Percentiles rank a stretch among this genome's conserved stretches.
Evolutionary conservation across 2,329 filamentous ascomycete genomes (phyloP).

Genomic region (Pseudocercospora macadamiae): DNA sequence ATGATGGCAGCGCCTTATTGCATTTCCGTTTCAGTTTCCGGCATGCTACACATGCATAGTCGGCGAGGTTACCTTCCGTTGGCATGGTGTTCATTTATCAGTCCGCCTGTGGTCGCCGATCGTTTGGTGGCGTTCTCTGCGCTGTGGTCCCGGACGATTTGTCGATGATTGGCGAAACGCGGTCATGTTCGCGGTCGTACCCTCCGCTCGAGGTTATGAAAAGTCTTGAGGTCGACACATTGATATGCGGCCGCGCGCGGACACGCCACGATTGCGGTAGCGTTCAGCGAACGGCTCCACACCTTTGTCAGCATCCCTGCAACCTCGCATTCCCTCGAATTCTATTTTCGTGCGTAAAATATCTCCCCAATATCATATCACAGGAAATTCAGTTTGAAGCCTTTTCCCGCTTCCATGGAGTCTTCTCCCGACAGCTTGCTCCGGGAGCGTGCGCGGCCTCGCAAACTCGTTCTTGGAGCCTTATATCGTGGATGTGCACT

Average conservation of each 20-base stretch:
- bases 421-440: too few relatives aligned
- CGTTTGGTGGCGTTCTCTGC: not conserved
- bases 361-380: not conserved
- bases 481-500: too few relatives aligned
- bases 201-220: not conserved
- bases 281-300: not conserved
- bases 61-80: not conserved
- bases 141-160: not conserved
- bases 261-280: not conserved
- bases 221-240: not conserved
- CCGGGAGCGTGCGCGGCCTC: too few relatives aligned
- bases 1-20: conserved; percentile 21
- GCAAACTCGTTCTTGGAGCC: too few relatives aligned
- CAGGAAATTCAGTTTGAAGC: not conserved
- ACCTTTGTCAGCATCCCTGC: not conserved
- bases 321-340: not conserved
- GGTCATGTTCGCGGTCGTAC: not conserved
- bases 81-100: conserved; percentile 7
- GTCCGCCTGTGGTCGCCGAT: too few relatives aligned
- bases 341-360: not conserved
- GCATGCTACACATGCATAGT: conserved; percentile 21
- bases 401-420: too few relatives aligned
- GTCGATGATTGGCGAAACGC: not conserved
- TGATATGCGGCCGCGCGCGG: not conserved
- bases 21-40: conserved; percentile 27